Conservation (phyloP, 306 rosid genomes). For the Vicia faba region DNA sequence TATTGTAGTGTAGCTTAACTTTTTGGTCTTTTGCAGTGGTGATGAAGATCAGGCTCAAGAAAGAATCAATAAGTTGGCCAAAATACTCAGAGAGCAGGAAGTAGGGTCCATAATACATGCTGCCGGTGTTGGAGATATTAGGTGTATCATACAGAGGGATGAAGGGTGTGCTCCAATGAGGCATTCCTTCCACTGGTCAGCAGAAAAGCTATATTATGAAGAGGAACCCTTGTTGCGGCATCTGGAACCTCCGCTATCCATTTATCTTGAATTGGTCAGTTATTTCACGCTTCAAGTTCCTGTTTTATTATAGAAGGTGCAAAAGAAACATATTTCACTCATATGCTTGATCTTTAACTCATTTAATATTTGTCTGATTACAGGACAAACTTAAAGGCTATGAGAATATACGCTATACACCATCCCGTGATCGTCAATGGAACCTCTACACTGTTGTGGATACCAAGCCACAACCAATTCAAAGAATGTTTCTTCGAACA, state of each 20-base stretch:
- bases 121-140: conserved; percentile 87
- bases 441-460: conserved; percentile 85
- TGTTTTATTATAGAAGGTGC: conserved; percentile 20
- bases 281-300: conserved; percentile 33
- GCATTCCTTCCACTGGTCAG: conserved; percentile 97
- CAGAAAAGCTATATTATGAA: conserved; percentile 68
- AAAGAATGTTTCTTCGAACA: conserved; percentile 94
- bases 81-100: conserved; percentile 84
- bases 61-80: conserved; percentile 86
- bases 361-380: conserved; percentile 35
- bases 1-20: not conserved
- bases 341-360: conserved; percentile 39
- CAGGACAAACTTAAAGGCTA: conserved; percentile 96
- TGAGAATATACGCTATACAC: conserved; percentile 74
- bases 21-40: conserved; percentile 68
- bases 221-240: conserved; percentile 97
- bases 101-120: conserved; percentile 63
- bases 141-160: conserved; percentile 97
- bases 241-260: conserved; percentile 96
- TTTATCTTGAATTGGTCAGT: conserved; percentile 97
- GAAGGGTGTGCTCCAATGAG: conserved; percentile 99
- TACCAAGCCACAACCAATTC: conserved; percentile 62
- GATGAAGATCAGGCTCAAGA: conserved; percentile 99
- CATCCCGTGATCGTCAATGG: conserved; percentile 98
- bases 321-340: conserved; percentile 30